Evolutionary conservation across 305 asterid genomes (phyloP).

Genomic region (Fraxinus velutina): DNA sequence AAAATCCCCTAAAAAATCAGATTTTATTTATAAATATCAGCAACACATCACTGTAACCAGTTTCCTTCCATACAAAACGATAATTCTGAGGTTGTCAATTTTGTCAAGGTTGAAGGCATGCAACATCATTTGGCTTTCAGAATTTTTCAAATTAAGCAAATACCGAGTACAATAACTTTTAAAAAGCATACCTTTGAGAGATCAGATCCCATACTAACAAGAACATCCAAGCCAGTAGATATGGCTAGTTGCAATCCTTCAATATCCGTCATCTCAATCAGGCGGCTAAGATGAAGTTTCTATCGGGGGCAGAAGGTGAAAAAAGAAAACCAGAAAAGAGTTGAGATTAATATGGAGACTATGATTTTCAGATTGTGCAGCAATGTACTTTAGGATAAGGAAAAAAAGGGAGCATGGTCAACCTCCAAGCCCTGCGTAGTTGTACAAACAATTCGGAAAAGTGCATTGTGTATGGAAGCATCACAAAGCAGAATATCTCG

Average conservation of each 20-base stretch:
- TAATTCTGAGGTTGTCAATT: background rate
- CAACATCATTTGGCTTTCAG: background rate
- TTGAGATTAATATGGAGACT: constrained; percentile 19
- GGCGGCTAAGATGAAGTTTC: constrained; percentile 77
- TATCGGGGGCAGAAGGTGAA: constrained; percentile 27
- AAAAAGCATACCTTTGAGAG: constrained; percentile 59
- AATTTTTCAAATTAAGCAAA: constrained; percentile 16
- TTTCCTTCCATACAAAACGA: constrained; percentile 3
- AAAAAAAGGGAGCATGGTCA: constrained; percentile 23
- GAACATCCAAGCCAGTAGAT: constrained; percentile 71
- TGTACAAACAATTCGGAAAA: constrained; percentile 79
- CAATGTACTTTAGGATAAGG: constrained; percentile 4
- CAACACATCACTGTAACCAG: constrained; percentile 6
- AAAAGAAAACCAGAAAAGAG: background rate
- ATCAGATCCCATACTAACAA: constrained; percentile 54
- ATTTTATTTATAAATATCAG: background rate
- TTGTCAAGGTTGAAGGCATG: background rate
- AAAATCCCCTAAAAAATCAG: constrained; percentile 4
- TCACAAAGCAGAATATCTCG: constrained; percentile 66
- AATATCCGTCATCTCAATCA: constrained; percentile 67
- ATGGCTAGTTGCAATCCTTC: constrained; percentile 79
- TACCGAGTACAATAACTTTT: constrained; percentile 11
- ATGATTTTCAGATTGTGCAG: constrained; percentile 14
- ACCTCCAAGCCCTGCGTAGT: constrained; percentile 82
- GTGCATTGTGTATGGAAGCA: constrained; percentile 75